Evolutionary conservation across 345 rosid genomes (phyloP).

Genomic region (Hevea brasiliensis): DNA sequence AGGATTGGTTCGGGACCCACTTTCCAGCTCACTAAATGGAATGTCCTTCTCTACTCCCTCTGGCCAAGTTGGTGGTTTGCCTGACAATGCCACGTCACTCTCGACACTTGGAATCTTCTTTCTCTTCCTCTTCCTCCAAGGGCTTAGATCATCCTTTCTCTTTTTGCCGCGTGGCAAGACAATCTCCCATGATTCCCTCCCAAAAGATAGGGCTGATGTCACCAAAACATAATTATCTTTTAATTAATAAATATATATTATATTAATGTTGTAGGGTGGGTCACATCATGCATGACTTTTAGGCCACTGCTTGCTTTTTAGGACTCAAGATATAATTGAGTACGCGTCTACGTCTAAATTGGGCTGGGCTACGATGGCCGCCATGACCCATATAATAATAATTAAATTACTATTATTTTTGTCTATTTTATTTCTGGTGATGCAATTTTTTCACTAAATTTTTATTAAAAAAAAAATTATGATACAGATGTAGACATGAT

Average conservation of each 20-base stretch:
- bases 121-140: conserved; percentile 1
- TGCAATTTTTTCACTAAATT: no score
- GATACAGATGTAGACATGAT: no score
- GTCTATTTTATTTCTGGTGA: background rate
- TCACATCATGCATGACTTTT: conserved; percentile 34
- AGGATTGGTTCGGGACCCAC: background rate
- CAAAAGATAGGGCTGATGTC: conserved; percentile 19
- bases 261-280: conserved; percentile 13
- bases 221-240: background rate
- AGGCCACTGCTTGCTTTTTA: conserved; percentile 12
- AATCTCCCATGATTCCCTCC: conserved; percentile 1
- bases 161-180: conserved; percentile 1
- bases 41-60: conserved; percentile 30
- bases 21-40: conserved; percentile 12
- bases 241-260: background rate
- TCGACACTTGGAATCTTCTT: conserved; percentile 24
- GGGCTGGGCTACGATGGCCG: conserved; percentile 18
- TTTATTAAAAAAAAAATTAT: no score
- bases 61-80: conserved; percentile 35
- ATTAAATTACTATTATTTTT: background rate
- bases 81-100: conserved; percentile 35
- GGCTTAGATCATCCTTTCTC: background rate
- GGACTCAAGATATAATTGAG: conserved; percentile 1
- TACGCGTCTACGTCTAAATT: background rate
- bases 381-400: background rate